Conservation (phyloP, 176 grass and related monocot species). For the Miscanthus lutarioriparius region DNA sequence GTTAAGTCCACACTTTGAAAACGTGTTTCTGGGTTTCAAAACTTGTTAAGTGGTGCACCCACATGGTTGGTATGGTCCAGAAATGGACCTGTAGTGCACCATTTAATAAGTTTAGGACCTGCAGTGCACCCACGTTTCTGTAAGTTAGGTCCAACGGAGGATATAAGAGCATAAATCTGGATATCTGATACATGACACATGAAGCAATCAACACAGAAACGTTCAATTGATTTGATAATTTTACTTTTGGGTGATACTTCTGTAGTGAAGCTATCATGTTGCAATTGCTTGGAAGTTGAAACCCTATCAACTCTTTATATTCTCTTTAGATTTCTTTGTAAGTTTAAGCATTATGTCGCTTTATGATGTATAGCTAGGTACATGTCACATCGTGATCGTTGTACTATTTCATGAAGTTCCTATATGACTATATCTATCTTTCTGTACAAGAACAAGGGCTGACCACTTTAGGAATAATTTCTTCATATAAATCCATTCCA, state of each 20-base stretch:
- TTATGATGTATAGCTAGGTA: background rate
- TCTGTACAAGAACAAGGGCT: background rate
- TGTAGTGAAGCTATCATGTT: background rate
- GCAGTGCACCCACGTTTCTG: no score
- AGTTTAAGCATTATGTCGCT: background rate
- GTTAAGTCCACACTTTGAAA: no score
- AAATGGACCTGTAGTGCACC: no score
- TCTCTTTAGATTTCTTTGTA: background rate
- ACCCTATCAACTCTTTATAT: background rate
- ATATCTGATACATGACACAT: background rate
- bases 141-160: background rate
- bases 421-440: background rate
- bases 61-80: no score
- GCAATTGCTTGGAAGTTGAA: slow-evolving; percentile 5
- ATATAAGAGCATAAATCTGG: background rate
- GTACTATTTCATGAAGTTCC: slow-evolving; percentile 3
- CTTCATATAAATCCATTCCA: background rate
- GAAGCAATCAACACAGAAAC: background rate
- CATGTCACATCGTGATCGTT: background rate
- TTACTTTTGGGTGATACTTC: background rate
- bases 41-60: no score
- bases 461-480: background rate
- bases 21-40: no score
- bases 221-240: background rate
- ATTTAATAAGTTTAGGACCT: no score